Conservation (phyloP, 2,329 filamentous ascomycete genomes). For the Venturia aucupariae region DNA sequence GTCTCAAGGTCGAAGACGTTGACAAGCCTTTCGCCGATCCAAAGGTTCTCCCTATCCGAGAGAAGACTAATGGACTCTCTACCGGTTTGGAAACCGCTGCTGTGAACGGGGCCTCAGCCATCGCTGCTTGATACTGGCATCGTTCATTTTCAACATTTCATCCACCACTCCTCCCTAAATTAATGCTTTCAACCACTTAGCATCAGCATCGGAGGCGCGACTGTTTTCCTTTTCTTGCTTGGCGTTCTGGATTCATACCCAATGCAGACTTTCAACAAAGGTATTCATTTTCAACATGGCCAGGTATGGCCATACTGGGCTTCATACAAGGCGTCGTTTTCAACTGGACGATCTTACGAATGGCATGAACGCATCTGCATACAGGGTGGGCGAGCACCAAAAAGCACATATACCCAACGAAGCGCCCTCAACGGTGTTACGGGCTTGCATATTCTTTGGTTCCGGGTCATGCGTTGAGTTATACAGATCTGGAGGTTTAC, state of each 20-base stretch:
- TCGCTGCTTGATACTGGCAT: background rate
- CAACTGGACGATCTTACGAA: slow-evolving; percentile 7
- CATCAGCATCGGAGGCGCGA: slow-evolving; percentile 1
- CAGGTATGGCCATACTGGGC: background rate
- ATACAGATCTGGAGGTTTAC: background rate
- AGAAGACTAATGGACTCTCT: background rate
- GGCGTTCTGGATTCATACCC: background rate
- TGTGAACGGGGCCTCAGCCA: background rate
- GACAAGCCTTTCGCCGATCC: slow-evolving; percentile 34
- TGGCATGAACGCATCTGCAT: slow-evolving; percentile 5
- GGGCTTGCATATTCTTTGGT: background rate
- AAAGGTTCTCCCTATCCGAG: background rate
- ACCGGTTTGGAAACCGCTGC: background rate
- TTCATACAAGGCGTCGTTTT: slow-evolving; percentile 5
- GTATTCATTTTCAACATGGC: slow-evolving; percentile 8
- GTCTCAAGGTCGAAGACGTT: slow-evolving; percentile 58
- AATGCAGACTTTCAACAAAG: slow-evolving; percentile 6
- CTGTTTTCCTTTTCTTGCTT: background rate
- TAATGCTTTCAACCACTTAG: slow-evolving; percentile 7
- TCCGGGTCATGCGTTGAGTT: background rate
- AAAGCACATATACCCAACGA: slow-evolving; percentile 8
- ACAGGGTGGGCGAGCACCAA: background rate
- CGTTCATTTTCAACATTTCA: background rate
- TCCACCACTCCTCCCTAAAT: background rate
- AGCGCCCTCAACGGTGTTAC: slow-evolving; percentile 7